phyloP scores from a whole-genome alignment of 78 protist species.

The Protostelium mycophagum region DNA sequence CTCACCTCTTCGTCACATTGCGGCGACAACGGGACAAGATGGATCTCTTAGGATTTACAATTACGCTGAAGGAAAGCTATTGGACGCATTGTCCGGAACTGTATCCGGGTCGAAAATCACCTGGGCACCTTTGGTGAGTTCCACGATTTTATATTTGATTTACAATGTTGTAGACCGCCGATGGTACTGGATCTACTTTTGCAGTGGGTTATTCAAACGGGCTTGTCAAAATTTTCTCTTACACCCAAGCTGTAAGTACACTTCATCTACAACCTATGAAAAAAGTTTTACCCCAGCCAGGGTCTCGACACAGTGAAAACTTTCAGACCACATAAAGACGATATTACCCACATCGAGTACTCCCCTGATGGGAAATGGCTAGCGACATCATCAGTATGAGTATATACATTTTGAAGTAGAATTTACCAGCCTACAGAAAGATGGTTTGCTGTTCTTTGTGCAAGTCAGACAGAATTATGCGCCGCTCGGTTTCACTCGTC shows the following conservation, averaged over 20 bases:
- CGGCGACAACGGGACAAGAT: slow-evolving; percentile 40
- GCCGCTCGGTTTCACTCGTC: slow-evolving; percentile 39
- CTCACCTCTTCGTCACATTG: slow-evolving; percentile 14
- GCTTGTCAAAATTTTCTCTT: neutral
- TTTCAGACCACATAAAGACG: slow-evolving; percentile 55
- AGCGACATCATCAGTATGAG: slow-evolving; percentile 48
- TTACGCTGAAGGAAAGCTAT: neutral
- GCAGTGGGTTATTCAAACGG: slow-evolving; percentile 58
- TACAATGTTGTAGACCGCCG: neutral
- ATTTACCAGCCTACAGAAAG: neutral
- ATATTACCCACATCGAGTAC: neutral
- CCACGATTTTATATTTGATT: no score
- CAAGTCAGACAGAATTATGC: neutral
- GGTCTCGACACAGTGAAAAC: neutral
- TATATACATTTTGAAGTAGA: no score
- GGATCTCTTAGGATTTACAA: slow-evolving; percentile 54
- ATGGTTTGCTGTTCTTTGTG: slow-evolving; percentile 37
- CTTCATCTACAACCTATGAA: neutral
- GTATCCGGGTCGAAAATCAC: neutral
- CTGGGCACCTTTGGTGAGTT: slow-evolving; percentile 8
- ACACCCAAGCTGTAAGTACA: neutral
- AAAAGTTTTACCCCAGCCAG: slow-evolving; percentile 4
- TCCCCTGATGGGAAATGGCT: slow-evolving; percentile 5
- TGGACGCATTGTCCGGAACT: no score
- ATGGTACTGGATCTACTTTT: slow-evolving; percentile 12